These are phyloP conservation scores for Brassica hybrid DNA, from an alignment of 441 rosid species.

Conservation along the genomic window DNA sequence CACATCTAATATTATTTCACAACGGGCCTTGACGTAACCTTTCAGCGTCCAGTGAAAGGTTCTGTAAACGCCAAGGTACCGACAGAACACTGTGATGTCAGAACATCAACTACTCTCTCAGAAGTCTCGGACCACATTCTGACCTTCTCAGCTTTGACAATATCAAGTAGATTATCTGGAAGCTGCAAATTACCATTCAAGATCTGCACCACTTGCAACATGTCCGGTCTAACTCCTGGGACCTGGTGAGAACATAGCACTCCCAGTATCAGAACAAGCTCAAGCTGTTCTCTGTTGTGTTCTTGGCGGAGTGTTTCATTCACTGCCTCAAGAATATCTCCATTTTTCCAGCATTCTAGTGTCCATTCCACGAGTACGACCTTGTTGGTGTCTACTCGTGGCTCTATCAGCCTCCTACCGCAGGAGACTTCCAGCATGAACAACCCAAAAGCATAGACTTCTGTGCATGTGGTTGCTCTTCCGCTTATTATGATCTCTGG, in stretches of 20 bases:
- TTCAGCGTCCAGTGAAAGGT: background rate
- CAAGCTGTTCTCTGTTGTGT: slow-evolving; percentile 5
- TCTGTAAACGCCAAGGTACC: background rate
- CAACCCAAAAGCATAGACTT: background rate
- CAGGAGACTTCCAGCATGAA: background rate
- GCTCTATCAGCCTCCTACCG: background rate
- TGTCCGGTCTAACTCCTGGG: background rate
- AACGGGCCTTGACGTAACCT: background rate
- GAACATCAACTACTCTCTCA: background rate
- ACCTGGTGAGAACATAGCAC: background rate
- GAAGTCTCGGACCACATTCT: background rate
- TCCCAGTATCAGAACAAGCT: slow-evolving; percentile 37
- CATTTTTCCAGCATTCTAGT: background rate
- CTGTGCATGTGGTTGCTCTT: background rate
- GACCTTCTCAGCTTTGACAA: slow-evolving; percentile 3
- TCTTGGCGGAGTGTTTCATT: slow-evolving; percentile 11
- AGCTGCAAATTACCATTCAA: background rate
- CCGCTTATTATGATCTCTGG: background rate
- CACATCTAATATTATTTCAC: background rate
- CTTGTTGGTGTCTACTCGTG: background rate
- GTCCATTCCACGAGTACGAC: background rate
- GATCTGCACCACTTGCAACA: background rate
- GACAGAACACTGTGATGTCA: background rate
- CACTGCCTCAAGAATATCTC: slow-evolving; percentile 7
- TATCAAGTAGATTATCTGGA: no score